These are phyloP conservation scores for Salix dunnii DNA, from an alignment of 345 rosid species.

Conservation along the genomic window DNA sequence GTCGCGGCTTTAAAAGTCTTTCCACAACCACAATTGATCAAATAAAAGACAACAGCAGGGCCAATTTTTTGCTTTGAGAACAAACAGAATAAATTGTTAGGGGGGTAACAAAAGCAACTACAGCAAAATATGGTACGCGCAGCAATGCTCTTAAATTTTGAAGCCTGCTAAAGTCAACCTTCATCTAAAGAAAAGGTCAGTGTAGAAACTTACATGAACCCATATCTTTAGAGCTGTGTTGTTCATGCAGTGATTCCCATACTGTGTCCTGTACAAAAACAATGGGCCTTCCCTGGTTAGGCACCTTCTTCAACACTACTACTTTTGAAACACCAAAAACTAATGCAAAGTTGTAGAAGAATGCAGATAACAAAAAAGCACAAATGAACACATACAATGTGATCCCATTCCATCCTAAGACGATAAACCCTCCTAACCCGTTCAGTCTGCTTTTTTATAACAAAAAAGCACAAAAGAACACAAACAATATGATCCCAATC, in stretches of 20 bases:
- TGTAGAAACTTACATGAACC: conserved; percentile 27
- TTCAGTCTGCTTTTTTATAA: not conserved
- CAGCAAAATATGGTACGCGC: not conserved
- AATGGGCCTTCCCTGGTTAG: not conserved
- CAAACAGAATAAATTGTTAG: not conserved
- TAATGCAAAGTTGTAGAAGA: conserved; percentile 5
- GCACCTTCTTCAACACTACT: conserved; percentile 3
- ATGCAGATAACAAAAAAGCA: not conserved
- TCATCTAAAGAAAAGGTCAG: not conserved
- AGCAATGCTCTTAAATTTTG: not conserved
- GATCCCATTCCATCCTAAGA: not conserved
- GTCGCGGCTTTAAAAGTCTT: not conserved
- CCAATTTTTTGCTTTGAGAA: not conserved
- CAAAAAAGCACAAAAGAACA: too few species aligned
- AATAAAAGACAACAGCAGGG: not conserved
- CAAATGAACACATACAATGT: not conserved
- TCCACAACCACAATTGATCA: not conserved
- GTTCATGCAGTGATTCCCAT: conserved; percentile 35
- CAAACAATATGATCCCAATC: not conserved
- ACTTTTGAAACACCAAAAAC: not conserved
- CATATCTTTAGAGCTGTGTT: conserved; percentile 24
- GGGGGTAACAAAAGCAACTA: not conserved
- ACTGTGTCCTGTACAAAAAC: conserved; percentile 33
- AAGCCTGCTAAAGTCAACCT: not conserved
- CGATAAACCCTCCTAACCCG: not conserved